Percentiles rank a stretch among this genome's conserved stretches.
phyloP scores from a whole-genome alignment of 345 rosid species.

The Lepidium didymum region DNA sequence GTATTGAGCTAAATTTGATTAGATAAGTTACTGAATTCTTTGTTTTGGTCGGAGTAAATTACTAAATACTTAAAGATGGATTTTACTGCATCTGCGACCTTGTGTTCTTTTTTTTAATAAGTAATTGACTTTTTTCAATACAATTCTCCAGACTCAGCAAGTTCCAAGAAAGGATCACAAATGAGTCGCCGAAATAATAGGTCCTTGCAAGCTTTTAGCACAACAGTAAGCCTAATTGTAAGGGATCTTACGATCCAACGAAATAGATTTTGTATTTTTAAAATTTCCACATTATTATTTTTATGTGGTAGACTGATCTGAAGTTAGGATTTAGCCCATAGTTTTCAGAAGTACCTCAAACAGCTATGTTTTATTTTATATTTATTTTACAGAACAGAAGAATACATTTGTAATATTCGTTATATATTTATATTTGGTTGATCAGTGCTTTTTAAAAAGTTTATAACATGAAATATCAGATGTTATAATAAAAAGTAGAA shows the following conservation, averaged over 20 bases:
- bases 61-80: too few species aligned
- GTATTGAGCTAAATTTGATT: neutral
- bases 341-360: neutral
- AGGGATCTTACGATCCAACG: neutral
- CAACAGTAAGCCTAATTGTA: slow-evolving; percentile 13
- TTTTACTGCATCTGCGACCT: neutral
- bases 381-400: neutral
- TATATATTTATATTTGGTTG: too few species aligned
- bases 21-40: too few species aligned
- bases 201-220: slow-evolving; percentile 8
- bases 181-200: slow-evolving; percentile 18
- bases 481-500: too few species aligned
- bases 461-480: neutral
- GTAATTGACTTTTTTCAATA: neutral
- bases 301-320: neutral
- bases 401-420: neutral
- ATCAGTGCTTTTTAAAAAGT: too few species aligned
- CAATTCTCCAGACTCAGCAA: slow-evolving; percentile 1
- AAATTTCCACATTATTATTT: neutral
- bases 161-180: slow-evolving; percentile 1
- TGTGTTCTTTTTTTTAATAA: neutral
- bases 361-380: neutral
- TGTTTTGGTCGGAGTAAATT: too few species aligned
- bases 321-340: neutral
- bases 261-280: neutral